phyloP scores from a whole-genome alignment of 2,329 filamentous ascomycete species.

The Epicoccum nigrum region DNA sequence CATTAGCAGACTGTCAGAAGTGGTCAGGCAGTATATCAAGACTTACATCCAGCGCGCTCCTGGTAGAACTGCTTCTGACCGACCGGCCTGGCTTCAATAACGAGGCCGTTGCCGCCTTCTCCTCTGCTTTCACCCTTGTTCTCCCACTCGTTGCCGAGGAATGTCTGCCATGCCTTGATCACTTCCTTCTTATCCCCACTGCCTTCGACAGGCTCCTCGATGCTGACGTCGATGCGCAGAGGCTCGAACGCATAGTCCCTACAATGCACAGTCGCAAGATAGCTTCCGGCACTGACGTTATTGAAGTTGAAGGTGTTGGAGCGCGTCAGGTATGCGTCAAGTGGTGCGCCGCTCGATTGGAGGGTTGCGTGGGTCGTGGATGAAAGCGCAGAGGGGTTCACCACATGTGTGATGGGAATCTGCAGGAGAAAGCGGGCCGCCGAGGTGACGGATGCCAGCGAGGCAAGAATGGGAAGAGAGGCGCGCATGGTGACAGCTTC shows the following conservation, averaged over 20 bases:
- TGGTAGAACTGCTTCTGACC: conserved; percentile 76
- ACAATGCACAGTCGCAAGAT: conserved; percentile 82
- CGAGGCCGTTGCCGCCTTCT: conserved; percentile 52
- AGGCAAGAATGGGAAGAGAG: conserved; percentile 51
- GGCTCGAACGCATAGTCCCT: conserved; percentile 77
- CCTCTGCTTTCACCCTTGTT: conserved; percentile 74
- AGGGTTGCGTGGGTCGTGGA: conserved; percentile 70
- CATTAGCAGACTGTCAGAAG: conserved; percentile 23
- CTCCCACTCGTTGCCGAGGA: conserved; percentile 85
- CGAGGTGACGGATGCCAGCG: conserved; percentile 47
- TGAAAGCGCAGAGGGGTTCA: conserved; percentile 56
- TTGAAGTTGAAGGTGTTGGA: conserved; percentile 76
- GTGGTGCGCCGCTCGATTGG: conserved; percentile 59
- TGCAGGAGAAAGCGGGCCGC: conserved; percentile 59
- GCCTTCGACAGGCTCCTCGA: conserved; percentile 36
- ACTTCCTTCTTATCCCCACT: conserved; percentile 48
- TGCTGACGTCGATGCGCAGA: conserved; percentile 74
- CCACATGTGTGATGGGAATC: conserved; percentile 54
- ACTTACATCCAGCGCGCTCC: conserved; percentile 76
- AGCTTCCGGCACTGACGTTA: conserved; percentile 73
- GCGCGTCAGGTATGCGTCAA: conserved; percentile 68
- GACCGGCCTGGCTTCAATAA: conserved; percentile 66
- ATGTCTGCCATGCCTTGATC: conserved; percentile 80
- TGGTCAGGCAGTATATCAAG: not conserved
- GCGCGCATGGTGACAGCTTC: conserved; percentile 31